A percentile compares a stretch with the other conserved stretches of the same genome.
Conservation (phyloP, 768 basidiomycete genomes). For the Calocybe indica region DNA sequence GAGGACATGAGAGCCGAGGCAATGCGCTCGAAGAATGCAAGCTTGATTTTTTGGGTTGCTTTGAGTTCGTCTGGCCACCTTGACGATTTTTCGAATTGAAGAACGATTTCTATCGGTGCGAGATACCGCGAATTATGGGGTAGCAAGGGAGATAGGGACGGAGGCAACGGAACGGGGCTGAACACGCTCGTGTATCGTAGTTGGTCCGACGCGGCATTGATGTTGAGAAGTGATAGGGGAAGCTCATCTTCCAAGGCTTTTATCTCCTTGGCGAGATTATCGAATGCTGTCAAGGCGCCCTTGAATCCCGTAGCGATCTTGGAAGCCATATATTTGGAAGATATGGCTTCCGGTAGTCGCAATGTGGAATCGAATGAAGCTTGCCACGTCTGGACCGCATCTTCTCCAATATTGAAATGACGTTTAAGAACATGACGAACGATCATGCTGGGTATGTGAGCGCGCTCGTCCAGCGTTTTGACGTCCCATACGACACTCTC, state of each 20-base stretch:
- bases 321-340: slow-evolving; percentile 33
- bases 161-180: slow-evolving; percentile 68
- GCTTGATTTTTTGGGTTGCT: slow-evolving; percentile 90
- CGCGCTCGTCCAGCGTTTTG: slow-evolving; percentile 70
- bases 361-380: slow-evolving; percentile 51
- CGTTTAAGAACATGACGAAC: slow-evolving; percentile 65
- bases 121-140: slow-evolving; percentile 60
- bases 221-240: slow-evolving; percentile 71
- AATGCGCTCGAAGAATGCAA: slow-evolving; percentile 85
- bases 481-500: slow-evolving; percentile 98
- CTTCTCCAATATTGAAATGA: slow-evolving; percentile 64
- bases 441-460: slow-evolving; percentile 70
- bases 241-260: slow-evolving; percentile 68
- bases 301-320: slow-evolving; percentile 56
- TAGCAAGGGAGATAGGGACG: slow-evolving; percentile 41
- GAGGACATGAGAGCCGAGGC: slow-evolving; percentile 56
- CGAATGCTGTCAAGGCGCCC: slow-evolving; percentile 72
- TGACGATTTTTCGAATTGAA: slow-evolving; percentile 90
- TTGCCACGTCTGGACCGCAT: slow-evolving; percentile 55
- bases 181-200: slow-evolving; percentile 84
- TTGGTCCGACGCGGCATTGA: slow-evolving; percentile 66
- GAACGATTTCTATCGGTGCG: slow-evolving; percentile 63
- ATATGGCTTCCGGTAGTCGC: slow-evolving; percentile 50
- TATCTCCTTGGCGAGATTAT: slow-evolving; percentile 66
- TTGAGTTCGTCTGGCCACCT: slow-evolving; percentile 93